These are phyloP conservation scores for Fraxinus velutina DNA, from an alignment of 305 asterid genomes.

Conservation along the genomic window DNA sequence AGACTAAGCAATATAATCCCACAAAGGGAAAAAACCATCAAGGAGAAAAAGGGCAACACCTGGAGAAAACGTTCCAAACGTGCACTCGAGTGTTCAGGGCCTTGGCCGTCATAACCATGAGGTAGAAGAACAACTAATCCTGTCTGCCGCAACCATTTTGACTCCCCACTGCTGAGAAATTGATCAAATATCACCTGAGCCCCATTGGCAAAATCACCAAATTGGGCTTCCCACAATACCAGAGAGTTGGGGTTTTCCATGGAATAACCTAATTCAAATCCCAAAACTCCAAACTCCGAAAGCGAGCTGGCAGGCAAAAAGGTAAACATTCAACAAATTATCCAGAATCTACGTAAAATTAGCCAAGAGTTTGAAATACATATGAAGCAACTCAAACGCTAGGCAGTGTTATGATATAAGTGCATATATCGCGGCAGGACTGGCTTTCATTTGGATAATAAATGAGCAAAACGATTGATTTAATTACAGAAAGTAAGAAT, in stretches of 20 bases:
- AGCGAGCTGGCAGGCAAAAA: constrained; percentile 59
- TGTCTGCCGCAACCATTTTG: constrained; percentile 96
- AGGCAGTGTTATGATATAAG: not conserved
- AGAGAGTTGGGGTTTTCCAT: constrained; percentile 95
- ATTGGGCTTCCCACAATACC: constrained; percentile 96
- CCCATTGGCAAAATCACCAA: constrained; percentile 94
- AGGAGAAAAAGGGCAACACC: constrained; percentile 37
- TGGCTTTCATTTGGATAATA: not conserved
- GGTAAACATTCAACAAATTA: constrained; percentile 10
- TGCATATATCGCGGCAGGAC: not conserved
- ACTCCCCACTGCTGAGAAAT: constrained; percentile 91
- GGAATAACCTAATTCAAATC: constrained; percentile 89
- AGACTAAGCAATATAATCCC: not conserved
- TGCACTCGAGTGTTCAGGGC: constrained; percentile 99
- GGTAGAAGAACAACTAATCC: constrained; percentile 87
- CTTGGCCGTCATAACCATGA: constrained; percentile 98
- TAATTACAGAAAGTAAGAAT: not conserved
- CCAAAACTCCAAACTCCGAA: constrained; percentile 89
- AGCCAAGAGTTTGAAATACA: constrained; percentile 5
- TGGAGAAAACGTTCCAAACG: constrained; percentile 94
- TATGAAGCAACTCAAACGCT: not conserved
- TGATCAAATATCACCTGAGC: constrained; percentile 98
- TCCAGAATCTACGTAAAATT: constrained; percentile 8
- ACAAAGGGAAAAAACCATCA: not conserved
- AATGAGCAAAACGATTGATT: not conserved